A percentile compares a stretch with the other conserved stretches of the same genome.
Conservation (phyloP, 2,329 filamentous ascomycete species). For the Thielaviopsis musarum region DNA sequence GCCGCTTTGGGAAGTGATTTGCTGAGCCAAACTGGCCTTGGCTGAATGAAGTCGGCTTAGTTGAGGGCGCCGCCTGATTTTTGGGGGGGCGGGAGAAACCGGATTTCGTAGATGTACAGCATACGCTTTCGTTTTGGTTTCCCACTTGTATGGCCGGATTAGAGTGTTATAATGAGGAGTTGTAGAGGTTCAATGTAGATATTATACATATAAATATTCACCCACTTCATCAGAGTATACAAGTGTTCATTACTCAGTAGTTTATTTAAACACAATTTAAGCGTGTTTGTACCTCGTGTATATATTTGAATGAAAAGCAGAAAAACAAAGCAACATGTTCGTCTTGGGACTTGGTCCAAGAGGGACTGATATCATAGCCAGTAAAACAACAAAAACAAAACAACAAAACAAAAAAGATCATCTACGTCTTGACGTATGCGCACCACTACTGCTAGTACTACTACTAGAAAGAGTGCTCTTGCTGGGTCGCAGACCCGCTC, state of each 20-base stretch:
- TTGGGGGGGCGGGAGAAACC: not conserved
- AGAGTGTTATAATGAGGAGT: no score
- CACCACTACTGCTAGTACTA: no score
- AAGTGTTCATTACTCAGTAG: no score
- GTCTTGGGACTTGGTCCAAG: not conserved
- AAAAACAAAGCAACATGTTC: constrained; percentile 2
- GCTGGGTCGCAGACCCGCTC: not conserved
- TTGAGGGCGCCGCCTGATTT: no score
- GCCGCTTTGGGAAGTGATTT: constrained; percentile 45
- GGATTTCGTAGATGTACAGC: not conserved
- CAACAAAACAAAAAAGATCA: constrained; percentile 7
- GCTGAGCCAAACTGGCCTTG: constrained; percentile 19
- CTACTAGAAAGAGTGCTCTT: not conserved
- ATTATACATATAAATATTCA: not conserved
- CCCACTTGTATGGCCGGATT: no score
- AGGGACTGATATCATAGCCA: constrained; percentile 7
- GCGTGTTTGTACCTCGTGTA: not conserved
- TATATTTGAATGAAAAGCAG: not conserved
- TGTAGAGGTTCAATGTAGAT: not conserved
- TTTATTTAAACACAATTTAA: no score
- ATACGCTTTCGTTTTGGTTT: not conserved
- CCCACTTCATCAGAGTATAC: no score
- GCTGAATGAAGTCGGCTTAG: not conserved
- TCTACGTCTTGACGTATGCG: not conserved
- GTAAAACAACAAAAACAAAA: not conserved